Conservation (phyloP, 1,284 basidiomycete genomes). For the Ceratobasidium sp. region DNA sequence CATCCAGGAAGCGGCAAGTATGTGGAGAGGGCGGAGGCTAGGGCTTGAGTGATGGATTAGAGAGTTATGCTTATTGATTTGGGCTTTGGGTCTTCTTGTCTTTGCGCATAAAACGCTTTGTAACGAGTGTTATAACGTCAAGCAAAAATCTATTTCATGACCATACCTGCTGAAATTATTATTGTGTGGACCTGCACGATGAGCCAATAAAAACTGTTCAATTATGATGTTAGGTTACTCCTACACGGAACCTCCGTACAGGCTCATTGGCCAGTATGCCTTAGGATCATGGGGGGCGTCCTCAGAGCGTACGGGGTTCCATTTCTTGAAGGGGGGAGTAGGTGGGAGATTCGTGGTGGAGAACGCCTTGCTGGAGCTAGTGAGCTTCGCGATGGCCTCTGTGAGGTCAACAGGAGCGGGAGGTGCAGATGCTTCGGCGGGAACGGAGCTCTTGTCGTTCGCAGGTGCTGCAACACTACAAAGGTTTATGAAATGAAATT, state of each 20-base stretch:
- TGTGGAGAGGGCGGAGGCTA: slow-evolving; percentile 7
- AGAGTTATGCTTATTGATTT: slow-evolving; percentile 28
- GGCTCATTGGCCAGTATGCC: slow-evolving; percentile 85
- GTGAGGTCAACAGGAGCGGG: slow-evolving; percentile 66
- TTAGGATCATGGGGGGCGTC: slow-evolving; percentile 80
- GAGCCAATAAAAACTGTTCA: slow-evolving; percentile 32
- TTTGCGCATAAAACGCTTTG: slow-evolving; percentile 14
- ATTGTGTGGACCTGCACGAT: background rate
- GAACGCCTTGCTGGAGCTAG: slow-evolving; percentile 70
- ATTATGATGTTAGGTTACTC: slow-evolving; percentile 5
- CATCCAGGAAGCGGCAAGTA: slow-evolving; percentile 44
- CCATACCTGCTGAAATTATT: slow-evolving; percentile 1
- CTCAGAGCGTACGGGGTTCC: slow-evolving; percentile 72
- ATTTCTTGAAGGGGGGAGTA: slow-evolving; percentile 71
- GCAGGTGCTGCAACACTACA: slow-evolving; percentile 69
- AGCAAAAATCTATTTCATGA: slow-evolving; percentile 2
- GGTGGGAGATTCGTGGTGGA: slow-evolving; percentile 77
- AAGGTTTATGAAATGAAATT: slow-evolving; percentile 49
- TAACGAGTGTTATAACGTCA: background rate
- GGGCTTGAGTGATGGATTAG: slow-evolving; percentile 19
- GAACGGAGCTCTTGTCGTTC: slow-evolving; percentile 57
- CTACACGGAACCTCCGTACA: slow-evolving; percentile 53
- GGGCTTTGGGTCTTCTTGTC: slow-evolving; percentile 30
- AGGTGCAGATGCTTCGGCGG: slow-evolving; percentile 59
- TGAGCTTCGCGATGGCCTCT: slow-evolving; percentile 73